Conservation (phyloP, 164 flowering plant genomes). For the Liquidambar formosana region DNA sequence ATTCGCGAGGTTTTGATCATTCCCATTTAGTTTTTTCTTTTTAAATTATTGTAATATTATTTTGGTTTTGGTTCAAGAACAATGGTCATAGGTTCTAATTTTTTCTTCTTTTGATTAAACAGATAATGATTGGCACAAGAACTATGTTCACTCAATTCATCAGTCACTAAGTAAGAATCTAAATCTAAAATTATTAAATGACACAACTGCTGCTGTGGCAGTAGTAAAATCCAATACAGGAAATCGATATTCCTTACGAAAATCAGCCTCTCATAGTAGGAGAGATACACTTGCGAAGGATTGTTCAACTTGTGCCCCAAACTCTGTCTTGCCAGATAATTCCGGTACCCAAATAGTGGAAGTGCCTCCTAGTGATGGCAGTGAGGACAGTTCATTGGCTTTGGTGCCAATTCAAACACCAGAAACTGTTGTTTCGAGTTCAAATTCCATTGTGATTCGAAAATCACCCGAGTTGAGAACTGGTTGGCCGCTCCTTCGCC, state of each 20-base stretch:
- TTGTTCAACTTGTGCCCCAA: slow-evolving; percentile 7
- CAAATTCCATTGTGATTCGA: background rate
- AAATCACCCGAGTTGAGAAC: slow-evolving; percentile 9
- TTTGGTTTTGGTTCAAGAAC: background rate
- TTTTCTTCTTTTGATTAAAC: background rate
- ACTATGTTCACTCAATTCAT: slow-evolving; percentile 1
- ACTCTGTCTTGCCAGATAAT: background rate
- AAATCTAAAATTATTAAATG: background rate
- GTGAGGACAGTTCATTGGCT: slow-evolving; percentile 33
- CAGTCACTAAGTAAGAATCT: background rate
- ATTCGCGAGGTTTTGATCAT: slow-evolving; percentile 12
- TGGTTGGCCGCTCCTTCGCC: slow-evolving; percentile 39
- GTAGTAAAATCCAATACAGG: background rate
- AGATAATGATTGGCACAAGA: background rate
- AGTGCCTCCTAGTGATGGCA: slow-evolving; percentile 4
- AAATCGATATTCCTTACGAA: background rate
- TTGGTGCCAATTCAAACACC: slow-evolving; percentile 29
- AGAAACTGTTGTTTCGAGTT: slow-evolving; percentile 1
- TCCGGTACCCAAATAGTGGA: background rate
- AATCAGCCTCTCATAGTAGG: background rate
- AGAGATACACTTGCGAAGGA: slow-evolving; percentile 8
- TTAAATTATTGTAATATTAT: background rate
- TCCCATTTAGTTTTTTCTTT: background rate
- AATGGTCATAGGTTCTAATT: background rate
- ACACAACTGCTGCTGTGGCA: background rate